Conservation (phyloP, 169 alveolate species). For the Eimeria necatrix region DNA sequence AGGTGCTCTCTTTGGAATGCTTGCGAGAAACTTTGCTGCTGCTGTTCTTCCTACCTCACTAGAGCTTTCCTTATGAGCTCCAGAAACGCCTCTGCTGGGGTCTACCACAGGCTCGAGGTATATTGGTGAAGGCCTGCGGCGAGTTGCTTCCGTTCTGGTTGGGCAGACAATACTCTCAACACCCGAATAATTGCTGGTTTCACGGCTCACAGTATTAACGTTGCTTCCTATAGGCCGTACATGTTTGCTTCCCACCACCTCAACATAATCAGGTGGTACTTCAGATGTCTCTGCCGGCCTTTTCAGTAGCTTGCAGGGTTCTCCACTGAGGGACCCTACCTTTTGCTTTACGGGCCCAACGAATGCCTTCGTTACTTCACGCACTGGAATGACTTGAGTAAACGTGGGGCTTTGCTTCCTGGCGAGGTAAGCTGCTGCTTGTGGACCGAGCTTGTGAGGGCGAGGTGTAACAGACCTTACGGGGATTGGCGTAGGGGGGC, state of each 20-base stretch:
- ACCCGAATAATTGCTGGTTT: slow-evolving; percentile 50
- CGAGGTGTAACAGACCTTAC: slow-evolving; percentile 15
- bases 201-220: slow-evolving; percentile 13
- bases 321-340: slow-evolving; percentile 64
- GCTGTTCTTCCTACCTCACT: slow-evolving; percentile 39
- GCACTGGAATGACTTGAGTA: slow-evolving; percentile 74
- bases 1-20: slow-evolving; percentile 60
- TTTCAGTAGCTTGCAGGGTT: slow-evolving; percentile 1
- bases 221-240: slow-evolving; percentile 38
- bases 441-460: slow-evolving; percentile 74
- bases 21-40: slow-evolving; percentile 66
- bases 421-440: slow-evolving; percentile 67
- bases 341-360: slow-evolving; percentile 71
- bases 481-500: background rate
- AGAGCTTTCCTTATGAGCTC: background rate
- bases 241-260: slow-evolving; percentile 73
- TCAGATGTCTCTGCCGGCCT: slow-evolving; percentile 74
- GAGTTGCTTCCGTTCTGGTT: background rate
- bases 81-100: background rate
- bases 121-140: slow-evolving; percentile 65
- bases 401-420: slow-evolving; percentile 45
- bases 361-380: slow-evolving; percentile 54
- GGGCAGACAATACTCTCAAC: slow-evolving; percentile 6
- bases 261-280: slow-evolving; percentile 79
- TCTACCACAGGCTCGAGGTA: slow-evolving; percentile 61